phyloP scores from a whole-genome alignment of 768 basidiomycete genomes.

The Leccinellum rugosiceps region DNA sequence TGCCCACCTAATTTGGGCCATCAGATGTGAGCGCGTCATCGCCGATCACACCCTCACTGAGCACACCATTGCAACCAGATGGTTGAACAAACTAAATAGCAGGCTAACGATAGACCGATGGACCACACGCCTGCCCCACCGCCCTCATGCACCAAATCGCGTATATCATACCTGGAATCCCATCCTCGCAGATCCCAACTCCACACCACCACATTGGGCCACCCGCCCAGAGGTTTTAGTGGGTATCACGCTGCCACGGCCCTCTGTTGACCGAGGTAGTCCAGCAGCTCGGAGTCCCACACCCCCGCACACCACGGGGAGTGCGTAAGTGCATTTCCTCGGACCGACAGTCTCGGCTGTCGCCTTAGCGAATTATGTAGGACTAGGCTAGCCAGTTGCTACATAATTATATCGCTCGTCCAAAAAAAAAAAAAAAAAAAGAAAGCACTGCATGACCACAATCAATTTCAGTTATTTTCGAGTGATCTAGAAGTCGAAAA shows the following conservation, averaged over 20 bases:
- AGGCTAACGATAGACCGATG: neutral
- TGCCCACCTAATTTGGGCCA: neutral
- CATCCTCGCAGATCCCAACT: neutral
- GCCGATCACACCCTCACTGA: neutral
- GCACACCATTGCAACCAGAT: neutral
- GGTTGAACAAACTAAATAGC: neutral
- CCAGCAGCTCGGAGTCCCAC: neutral
- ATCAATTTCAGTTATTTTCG: too few relatives aligned
- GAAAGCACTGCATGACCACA: too few relatives aligned
- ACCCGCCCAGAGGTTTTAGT: neutral
- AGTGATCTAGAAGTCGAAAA: too few relatives aligned
- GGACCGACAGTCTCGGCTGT: too few relatives aligned
- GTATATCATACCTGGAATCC: neutral
- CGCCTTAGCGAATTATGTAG: too few relatives aligned
- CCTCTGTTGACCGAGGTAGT: neutral
- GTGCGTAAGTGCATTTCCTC: too few relatives aligned
- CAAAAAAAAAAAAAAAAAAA: too few relatives aligned
- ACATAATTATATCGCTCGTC: too few relatives aligned
- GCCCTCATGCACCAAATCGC: neutral
- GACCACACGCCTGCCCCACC: neutral
- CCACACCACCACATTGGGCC: neutral
- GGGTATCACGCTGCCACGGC: neutral
- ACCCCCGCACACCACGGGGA: too few relatives aligned
- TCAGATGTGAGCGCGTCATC: neutral
- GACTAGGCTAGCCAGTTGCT: too few relatives aligned